Base-by-base conservation (phyloP, 768 basidiomycete species). In the Fomitopsis pulvina region DNA sequence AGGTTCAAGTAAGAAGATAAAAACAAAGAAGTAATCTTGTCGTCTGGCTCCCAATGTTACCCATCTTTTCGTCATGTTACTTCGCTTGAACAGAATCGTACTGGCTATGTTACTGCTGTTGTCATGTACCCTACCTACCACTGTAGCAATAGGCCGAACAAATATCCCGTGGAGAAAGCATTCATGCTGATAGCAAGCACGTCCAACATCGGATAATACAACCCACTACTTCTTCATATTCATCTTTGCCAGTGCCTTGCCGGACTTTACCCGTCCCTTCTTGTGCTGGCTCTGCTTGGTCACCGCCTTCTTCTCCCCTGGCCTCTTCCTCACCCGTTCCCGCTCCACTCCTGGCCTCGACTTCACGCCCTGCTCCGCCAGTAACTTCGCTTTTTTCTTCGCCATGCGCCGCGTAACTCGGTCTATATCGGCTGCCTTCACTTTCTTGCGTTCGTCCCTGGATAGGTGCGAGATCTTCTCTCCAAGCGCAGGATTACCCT, bases 381-480 rank as follows among this genome's bases (percentile, higher is more conserved):
- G 72, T 29, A 79, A 75, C 56, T 84, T 73, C 28, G 81, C 77
- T 67, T 86, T 87, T 70, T 96, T 96, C 80, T 97, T 96, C 37
- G 89, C 92, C 65, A 93, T 63, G 50, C 95, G 74, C 42, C 95
- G 72, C 37, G 85, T 87, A 37, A 92, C 73, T 24, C 95, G 83
- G 52, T 89, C 90, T 1, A 81, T 74, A 64, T 98, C 85, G 21
- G 76, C 61, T 2, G 83, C 75, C 68, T 99, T 99, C 52, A 72
- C 79, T 38, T 78, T 73, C 71, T 94, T 96, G 52, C 95, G 79
- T 54, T 87, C 89, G 20, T 90, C 87, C 66, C 93, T 93, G 14
- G 85, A 78, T 34, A 97, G 71, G 45, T 81, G 77, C 27, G 77
- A 80, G 25, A 98, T 71, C 61, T 83, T 83, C 58, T 80, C 80